These are phyloP conservation scores for Colletotrichum lentis DNA, from an alignment of 2,329 filamentous ascomycete genomes.

Conservation along the genomic window DNA sequence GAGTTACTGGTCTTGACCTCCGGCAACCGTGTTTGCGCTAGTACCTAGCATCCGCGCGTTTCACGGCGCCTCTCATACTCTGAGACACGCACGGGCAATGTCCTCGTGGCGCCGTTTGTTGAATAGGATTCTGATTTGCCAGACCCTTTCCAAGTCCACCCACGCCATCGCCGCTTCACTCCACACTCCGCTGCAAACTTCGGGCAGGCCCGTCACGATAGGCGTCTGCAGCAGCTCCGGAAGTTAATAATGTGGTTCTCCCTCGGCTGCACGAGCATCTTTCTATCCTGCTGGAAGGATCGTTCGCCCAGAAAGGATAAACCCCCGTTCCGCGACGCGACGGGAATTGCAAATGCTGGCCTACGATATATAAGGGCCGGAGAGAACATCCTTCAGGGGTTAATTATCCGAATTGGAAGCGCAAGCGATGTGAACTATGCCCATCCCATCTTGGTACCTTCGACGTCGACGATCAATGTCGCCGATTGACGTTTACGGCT, in stretches of 20 bases:
- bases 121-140: not conserved
- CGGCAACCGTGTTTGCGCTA: not conserved
- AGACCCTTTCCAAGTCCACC: not conserved
- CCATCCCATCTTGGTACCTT: not conserved
- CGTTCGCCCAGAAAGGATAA: not conserved
- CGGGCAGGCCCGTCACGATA: not conserved
- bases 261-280: not conserved
- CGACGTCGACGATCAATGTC: too few species aligned
- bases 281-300: too few species aligned
- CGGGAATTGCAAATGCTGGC: not conserved
- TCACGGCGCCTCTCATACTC: not conserved
- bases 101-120: not conserved
- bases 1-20: not conserved
- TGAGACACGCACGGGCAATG: not conserved
- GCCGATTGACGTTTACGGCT: not conserved
- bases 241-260: not conserved
- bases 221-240: not conserved
- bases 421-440: not conserved
- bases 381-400: not conserved
- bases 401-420: too few species aligned
- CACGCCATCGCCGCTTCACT: not conserved
- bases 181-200: not conserved
- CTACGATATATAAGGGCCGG: too few species aligned
- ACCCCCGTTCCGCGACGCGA: not conserved
- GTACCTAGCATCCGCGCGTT: not conserved